Percentiles rank a stretch among this genome's conserved stretches.
Conservation (phyloP, 1,284 basidiomycete genomes). For the Rhodotorula sp. region DNA sequence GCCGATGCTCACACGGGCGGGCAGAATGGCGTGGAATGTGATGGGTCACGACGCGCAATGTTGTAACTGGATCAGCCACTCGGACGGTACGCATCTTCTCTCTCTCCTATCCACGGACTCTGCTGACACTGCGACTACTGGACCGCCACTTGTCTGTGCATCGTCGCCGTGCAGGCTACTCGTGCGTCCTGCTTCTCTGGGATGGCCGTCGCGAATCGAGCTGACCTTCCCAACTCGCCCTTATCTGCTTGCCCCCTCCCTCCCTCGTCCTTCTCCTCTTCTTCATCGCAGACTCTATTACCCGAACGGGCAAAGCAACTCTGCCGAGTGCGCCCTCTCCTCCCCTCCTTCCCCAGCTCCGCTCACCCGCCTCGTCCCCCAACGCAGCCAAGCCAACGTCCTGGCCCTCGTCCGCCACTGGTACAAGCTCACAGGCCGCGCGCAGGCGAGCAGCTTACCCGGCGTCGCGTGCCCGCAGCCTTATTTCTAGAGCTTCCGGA, state of each 20-base stretch:
- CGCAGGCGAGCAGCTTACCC: slow-evolving; percentile 12
- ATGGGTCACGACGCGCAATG: slow-evolving; percentile 28
- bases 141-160: too few species aligned
- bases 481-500: slow-evolving; percentile 27
- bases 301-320: slow-evolving; percentile 8
- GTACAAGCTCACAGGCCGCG: slow-evolving; percentile 18
- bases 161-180: not conserved
- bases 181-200: not conserved
- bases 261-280: too few species aligned
- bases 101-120: too few species aligned
- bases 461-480: slow-evolving; percentile 39
- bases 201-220: too few species aligned
- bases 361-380: not conserved
- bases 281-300: slow-evolving; percentile 2
- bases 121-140: too few species aligned
- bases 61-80: slow-evolving; percentile 22
- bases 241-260: too few species aligned
- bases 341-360: not conserved
- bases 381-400: slow-evolving; percentile 18
- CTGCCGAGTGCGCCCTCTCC: not conserved
- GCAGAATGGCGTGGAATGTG: slow-evolving; percentile 28
- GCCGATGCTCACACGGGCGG: too few species aligned
- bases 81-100: slow-evolving; percentile 1
- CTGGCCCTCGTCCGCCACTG: slow-evolving; percentile 17
- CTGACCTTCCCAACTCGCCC: not conserved